A percentile compares a stretch with the other conserved stretches of the same genome.
phyloP scores from a whole-genome alignment of 169 alveolate species.

The Pseudocohnilembus persalinus region DNA sequence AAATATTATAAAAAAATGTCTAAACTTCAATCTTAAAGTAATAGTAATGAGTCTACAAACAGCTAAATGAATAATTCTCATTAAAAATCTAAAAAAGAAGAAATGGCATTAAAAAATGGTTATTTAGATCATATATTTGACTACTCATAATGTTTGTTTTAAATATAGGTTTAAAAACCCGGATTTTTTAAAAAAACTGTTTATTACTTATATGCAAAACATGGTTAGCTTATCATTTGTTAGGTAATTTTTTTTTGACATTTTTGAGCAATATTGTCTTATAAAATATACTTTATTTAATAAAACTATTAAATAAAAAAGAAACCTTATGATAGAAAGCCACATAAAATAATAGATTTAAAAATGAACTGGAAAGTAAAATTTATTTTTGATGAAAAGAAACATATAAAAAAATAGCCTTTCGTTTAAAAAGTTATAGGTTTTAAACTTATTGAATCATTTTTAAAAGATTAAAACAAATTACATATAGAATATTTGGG shows the following conservation, averaged over 20 bases:
- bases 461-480: neutral
- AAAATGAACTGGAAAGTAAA: conserved; percentile 10
- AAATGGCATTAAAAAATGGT: too few relatives aligned
- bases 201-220: neutral
- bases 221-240: neutral
- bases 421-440: conserved; percentile 12
- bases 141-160: neutral
- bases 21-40: too few relatives aligned
- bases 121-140: too few relatives aligned
- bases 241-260: neutral
- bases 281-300: neutral
- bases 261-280: neutral
- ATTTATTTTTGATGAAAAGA: conserved; percentile 20
- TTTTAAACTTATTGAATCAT: conserved; percentile 1
- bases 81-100: too few relatives aligned
- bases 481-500: conserved; percentile 24
- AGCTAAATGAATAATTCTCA: too few relatives aligned
- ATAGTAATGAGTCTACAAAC: too few relatives aligned
- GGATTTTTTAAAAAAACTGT: neutral
- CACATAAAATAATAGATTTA: conserved; percentile 13
- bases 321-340: conserved; percentile 24
- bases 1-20: too few relatives aligned
- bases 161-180: neutral
- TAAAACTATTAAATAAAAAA: neutral
- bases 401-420: neutral